Percentiles rank a stretch among this genome's conserved stretches.
phyloP scores from a whole-genome alignment of 73 alveolate species.

The Tetrahymena malaccensis region DNA sequence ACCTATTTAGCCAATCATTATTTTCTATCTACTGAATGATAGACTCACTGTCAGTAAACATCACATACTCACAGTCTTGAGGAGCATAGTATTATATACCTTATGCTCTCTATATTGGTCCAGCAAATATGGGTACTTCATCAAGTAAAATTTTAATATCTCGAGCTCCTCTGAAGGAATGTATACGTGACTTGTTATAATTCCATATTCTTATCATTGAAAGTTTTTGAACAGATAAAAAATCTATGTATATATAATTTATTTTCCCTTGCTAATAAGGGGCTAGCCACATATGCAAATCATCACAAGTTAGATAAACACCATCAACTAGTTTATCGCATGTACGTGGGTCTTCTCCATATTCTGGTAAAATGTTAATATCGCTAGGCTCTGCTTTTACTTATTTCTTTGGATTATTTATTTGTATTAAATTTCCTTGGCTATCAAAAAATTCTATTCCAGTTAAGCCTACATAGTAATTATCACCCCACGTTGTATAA shows the following conservation, averaged over 20 bases:
- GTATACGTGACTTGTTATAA: conserved; percentile 77
- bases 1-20: conserved; percentile 69
- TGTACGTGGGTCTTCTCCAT: conserved; percentile 82
- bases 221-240: conserved; percentile 23
- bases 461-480: conserved; percentile 68
- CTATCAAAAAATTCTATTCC: conserved; percentile 73
- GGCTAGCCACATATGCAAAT: conserved; percentile 80
- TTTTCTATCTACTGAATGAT: conserved; percentile 47
- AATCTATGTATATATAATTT: conserved; percentile 51
- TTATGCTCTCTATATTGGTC: conserved; percentile 63
- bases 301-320: conserved; percentile 63
- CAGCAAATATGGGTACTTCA: conserved; percentile 48
- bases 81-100: conserved; percentile 44
- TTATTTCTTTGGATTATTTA: conserved; percentile 22
- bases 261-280: conserved; percentile 76
- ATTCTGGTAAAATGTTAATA: conserved; percentile 74
- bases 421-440: conserved; percentile 46
- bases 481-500: conserved; percentile 83
- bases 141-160: conserved; percentile 49
- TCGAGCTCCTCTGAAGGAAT: conserved; percentile 79
- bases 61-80: conserved; percentile 47
- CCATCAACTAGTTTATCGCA: conserved; percentile 78
- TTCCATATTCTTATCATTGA: conserved; percentile 87
- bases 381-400: conserved; percentile 80
- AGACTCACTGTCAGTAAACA: conserved; percentile 59